A percentile compares a stretch with the other conserved stretches of the same genome.
phyloP scores from a whole-genome alignment of 352 stramenopile species.

The Globisporangium nunn region DNA sequence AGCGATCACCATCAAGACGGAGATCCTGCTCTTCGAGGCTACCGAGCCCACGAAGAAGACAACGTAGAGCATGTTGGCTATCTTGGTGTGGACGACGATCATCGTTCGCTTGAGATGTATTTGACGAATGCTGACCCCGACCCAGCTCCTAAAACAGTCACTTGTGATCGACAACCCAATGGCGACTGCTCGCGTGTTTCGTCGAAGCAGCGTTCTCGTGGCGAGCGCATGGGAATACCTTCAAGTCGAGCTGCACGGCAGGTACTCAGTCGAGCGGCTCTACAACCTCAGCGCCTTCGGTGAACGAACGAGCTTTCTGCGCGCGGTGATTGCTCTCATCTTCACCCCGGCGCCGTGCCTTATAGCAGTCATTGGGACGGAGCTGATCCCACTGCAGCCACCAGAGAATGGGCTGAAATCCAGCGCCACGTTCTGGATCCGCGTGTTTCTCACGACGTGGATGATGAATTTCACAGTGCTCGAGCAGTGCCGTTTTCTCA shows the following conservation, averaged over 20 bases:
- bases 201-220: not conserved
- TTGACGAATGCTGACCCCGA: too few species aligned
- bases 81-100: too few species aligned
- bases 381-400: slow-evolving; percentile 3
- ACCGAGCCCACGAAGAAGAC: too few species aligned
- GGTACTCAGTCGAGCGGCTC: slow-evolving; percentile 6
- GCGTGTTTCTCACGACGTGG: not conserved
- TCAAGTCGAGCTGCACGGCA: slow-evolving; percentile 3
- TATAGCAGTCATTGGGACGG: not conserved
- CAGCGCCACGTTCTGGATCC: slow-evolving; percentile 2
- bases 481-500: slow-evolving; percentile 6
- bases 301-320: not conserved
- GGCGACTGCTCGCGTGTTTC: too few species aligned
- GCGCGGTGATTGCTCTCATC: not conserved
- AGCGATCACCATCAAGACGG: too few species aligned
- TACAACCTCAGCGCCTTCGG: not conserved
- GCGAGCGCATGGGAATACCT: slow-evolving; percentile 1
- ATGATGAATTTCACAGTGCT: not conserved
- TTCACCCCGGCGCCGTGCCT: slow-evolving; percentile 1
- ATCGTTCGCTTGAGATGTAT: too few species aligned
- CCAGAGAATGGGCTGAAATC: not conserved
- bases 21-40: too few species aligned
- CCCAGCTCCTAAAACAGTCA: too few species aligned
- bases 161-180: too few species aligned
- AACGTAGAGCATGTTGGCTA: too few species aligned